phyloP scores from a whole-genome alignment of 306 rosid genomes.

The Malus sieversii region DNA sequence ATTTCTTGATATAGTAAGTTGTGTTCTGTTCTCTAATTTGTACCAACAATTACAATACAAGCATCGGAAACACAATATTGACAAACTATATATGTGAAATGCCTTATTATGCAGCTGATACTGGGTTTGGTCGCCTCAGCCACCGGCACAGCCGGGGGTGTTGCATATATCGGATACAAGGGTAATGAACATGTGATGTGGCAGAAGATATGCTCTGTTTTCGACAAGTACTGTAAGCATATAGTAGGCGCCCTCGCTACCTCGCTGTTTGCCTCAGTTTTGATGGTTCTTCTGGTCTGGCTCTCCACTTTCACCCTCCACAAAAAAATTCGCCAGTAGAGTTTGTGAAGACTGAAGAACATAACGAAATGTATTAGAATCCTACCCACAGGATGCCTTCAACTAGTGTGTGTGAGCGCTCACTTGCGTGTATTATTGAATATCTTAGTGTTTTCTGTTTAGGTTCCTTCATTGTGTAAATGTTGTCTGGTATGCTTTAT shows the following conservation, averaged over 20 bases:
- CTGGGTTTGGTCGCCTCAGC: slow-evolving; percentile 75
- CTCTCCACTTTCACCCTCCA: slow-evolving; percentile 50
- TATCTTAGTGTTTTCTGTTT: neutral
- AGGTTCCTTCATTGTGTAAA: neutral
- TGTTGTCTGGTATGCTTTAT: neutral
- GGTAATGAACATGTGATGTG: slow-evolving; percentile 58
- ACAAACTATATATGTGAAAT: neutral
- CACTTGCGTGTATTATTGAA: neutral
- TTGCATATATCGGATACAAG: slow-evolving; percentile 67
- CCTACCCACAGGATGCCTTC: neutral
- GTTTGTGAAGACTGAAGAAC: neutral
- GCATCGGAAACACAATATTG: neutral
- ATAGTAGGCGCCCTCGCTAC: slow-evolving; percentile 42
- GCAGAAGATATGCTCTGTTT: slow-evolving; percentile 49
- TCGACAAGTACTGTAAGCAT: slow-evolving; percentile 63
- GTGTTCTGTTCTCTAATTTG: neutral
- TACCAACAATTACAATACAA: neutral
- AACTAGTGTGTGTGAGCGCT: neutral
- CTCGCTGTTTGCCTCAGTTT: slow-evolving; percentile 47
- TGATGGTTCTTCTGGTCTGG: slow-evolving; percentile 59
- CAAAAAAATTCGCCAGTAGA: slow-evolving; percentile 47
- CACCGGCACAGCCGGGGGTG: slow-evolving; percentile 60
- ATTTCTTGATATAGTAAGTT: slow-evolving; percentile 56
- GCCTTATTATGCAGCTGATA: slow-evolving; percentile 47
- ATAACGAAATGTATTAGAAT: neutral